Evolutionary conservation across 1,139 yeast species (phyloP), one percentile per base, ranked within the genome.

Genomic region (Pneumocystis canis): DNA sequence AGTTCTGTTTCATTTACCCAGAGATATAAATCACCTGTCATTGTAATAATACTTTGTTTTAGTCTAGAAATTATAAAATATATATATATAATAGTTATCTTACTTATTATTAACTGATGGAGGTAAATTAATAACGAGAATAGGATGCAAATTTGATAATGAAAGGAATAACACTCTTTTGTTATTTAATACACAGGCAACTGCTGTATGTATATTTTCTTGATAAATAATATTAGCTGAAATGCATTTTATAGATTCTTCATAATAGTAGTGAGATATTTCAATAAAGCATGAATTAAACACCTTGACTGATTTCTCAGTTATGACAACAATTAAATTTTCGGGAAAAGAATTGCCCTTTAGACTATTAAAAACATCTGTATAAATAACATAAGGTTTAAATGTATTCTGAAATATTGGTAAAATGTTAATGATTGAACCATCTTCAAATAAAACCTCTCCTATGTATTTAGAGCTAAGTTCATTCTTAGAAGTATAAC

Each of bases 401-500:
- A 47, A 18, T 11, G 54, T 47, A 47, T 47, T 18, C 25, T 25
- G 20, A 20, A n/a, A 20, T 47, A 47, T 25, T 9, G 54, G 14
- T 25, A 47, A 11, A 47, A 47, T 47, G 25, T 47, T 47, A 47
- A 47, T 25, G 25, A 47, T 47, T 47, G 31, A 47, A 47, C 20
- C 54, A 47, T 18, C 16, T 25, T 47, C 54, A 14, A 47, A 47
- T 47, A 47, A 47, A 25, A 47, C 7, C 25, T 47, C 54, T n/a
- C 54, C 54, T 5, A 47, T n/a, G 25, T 47, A 47, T 47, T 47
- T 28, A 11, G 79, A 80, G 0, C 83, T 88, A 53, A 78, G 76
- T 71, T 84, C 90, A 35, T 88, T 84, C 3, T 96, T 95, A 54
- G 79, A 74, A 62, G 80, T 82, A 0, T 96, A 96, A 4, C 84